A percentile compares a stretch with the other conserved stretches of the same genome.
phyloP scores from a whole-genome alignment of 345 rosid species.

The Ceriops tagal region DNA sequence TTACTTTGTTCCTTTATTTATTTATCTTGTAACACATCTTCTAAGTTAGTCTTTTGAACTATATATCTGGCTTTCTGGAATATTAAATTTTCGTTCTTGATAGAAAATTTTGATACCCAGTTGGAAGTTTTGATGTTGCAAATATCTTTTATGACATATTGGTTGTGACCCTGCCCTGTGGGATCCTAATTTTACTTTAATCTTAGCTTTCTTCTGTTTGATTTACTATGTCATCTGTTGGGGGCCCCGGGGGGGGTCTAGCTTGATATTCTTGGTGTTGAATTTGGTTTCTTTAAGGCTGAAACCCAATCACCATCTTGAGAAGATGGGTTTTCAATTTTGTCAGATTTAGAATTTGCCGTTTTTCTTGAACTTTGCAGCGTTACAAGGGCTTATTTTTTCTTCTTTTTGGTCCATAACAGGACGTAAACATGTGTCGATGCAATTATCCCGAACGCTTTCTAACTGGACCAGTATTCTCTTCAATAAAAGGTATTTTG shows the following conservation, averaged over 20 bases:
- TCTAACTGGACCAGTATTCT: conserved; percentile 62
- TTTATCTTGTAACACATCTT: neutral
- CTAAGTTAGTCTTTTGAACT: neutral
- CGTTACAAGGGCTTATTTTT: neutral
- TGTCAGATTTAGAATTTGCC: too few species aligned
- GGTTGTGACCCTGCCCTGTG: neutral
- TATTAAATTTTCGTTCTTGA: neutral
- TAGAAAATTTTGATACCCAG: conserved; percentile 2
- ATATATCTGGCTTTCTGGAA: neutral
- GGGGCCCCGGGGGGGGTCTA: too few species aligned
- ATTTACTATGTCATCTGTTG: too few species aligned
- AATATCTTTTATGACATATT: neutral
- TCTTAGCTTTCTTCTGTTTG: neutral
- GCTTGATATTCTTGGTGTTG: too few species aligned
- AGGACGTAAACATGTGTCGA: conserved; percentile 58
- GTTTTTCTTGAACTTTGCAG: neutral
- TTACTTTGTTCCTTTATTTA: neutral
- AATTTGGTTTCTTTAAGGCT: neutral
- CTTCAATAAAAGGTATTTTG: conserved; percentile 65
- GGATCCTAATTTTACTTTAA: neutral
- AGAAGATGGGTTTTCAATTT: too few species aligned
- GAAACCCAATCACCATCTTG: too few species aligned
- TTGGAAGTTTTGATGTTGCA: neutral
- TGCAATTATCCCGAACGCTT: conserved; percentile 60
- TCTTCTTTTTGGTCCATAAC: conserved; percentile 9